Base-by-base conservation (phyloP, 164 flowering plant species). In the Annona cherimola region DNA sequence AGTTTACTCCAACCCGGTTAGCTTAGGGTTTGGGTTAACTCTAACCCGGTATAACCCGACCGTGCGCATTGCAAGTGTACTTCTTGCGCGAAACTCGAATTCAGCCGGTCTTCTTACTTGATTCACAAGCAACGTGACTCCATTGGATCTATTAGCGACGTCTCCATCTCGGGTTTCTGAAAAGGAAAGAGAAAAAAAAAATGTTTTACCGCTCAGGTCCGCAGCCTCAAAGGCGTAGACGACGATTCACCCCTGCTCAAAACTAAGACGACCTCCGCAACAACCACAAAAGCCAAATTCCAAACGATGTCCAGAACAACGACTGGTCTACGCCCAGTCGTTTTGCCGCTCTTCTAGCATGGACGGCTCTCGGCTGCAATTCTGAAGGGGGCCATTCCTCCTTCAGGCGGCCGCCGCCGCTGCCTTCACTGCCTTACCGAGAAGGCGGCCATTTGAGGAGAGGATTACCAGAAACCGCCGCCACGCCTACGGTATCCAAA, bases 331-430 rank as follows among this genome's bases (percentile, higher is more conserved):
- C 9, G 90, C 88, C 87, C 90, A 82, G 69, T 83, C 88, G 73
- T 86, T 76, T 70, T 89, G 83, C 66, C 89, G 72, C 76, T 84
- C 89, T 80, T 84, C 88, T n/a, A n/a, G n/a, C n/a, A n/a, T n/a
- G n/a, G n/a, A n/a, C n/a, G n/a, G 79, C 73, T 26, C 77, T 75
- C 3, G 80, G 83, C 19, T 80, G 83, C 63, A 80, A 79, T 66
- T 77, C 80, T 69, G 75, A 78, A n/a, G n/a, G n/a, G 46, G 73
- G 73, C 78, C 78, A 75, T 68, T 77, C 78, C 39, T 74, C 80
- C 42, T 69, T 71, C 57, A 72, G 60, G n/a, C n/a, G n/a, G 7
- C 63, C 43, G 6, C 60, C 72, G 61, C 62, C 19, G 42, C 71
- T 69, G 45, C 45, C 69, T 12, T 42, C 42, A 44, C 70, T 67